Percentiles rank a stretch among this genome's conserved stretches.
Evolutionary conservation across 371 early-diverging fungal genomes (phyloP).

Genomic region (Conidiobolus incongruus): DNA sequence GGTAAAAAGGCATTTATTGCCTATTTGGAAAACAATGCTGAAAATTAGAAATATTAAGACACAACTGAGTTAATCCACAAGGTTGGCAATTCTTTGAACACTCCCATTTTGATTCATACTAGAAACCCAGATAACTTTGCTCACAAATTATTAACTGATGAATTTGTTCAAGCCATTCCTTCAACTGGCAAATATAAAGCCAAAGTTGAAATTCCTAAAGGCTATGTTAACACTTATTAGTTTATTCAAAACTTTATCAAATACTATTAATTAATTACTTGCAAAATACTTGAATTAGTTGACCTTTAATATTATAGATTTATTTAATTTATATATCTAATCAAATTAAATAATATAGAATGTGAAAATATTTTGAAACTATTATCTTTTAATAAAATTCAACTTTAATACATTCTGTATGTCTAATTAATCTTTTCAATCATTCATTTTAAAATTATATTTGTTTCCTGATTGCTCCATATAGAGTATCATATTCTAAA

Average conservation of each 20-base stretch:
- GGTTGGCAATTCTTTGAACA: constrained; percentile 5
- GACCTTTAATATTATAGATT: too few species aligned
- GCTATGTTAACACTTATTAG: constrained; percentile 60
- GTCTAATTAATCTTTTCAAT: too few species aligned
- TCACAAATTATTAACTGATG: not conserved
- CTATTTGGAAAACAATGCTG: constrained; percentile 33
- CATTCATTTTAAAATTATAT: too few species aligned
- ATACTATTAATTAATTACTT: too few species aligned
- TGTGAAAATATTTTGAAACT: too few species aligned
- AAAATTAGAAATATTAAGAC: constrained; percentile 40
- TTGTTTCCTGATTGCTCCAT: too few species aligned
- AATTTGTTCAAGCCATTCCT: not conserved
- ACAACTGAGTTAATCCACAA: constrained; percentile 25
- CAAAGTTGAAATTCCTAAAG: constrained; percentile 29
- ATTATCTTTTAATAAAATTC: too few species aligned
- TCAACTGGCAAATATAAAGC: not conserved
- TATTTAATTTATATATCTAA: too few species aligned
- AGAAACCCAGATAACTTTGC: not conserved
- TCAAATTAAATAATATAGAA: too few species aligned
- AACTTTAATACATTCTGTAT: too few species aligned
- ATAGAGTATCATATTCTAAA: too few species aligned
- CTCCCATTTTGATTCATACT: constrained; percentile 2
- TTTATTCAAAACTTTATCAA: constrained; percentile 52
- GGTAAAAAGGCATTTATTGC: constrained; percentile 51
- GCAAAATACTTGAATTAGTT: too few species aligned